phyloP scores from a whole-genome alignment of 2,329 filamentous ascomycete species.

The Rutstroemia sp. region DNA sequence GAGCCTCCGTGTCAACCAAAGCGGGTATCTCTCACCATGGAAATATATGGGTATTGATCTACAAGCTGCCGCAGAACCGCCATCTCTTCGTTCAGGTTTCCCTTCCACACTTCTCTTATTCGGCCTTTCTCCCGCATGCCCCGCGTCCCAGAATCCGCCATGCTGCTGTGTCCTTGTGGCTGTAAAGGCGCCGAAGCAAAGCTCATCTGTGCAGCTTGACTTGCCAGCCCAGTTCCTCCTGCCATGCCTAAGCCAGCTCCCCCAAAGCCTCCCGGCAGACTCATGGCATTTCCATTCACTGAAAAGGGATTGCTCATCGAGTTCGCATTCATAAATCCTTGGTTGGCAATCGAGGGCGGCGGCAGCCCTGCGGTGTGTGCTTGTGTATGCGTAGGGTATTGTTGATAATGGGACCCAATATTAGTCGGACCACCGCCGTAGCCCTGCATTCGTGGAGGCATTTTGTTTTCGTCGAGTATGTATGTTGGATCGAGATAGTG shows the following conservation, averaged over 20 bases:
- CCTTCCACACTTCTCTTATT: conserved; percentile 94
- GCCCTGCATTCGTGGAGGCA: conserved; percentile 31
- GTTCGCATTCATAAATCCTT: conserved; percentile 64
- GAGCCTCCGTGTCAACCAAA: conserved; percentile 6
- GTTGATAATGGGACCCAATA: conserved; percentile 35
- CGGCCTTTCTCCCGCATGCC: conserved; percentile 58
- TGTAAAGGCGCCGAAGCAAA: conserved; percentile 67
- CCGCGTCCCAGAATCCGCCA: conserved; percentile 44
- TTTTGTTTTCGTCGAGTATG: conserved; percentile 26
- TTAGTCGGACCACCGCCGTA: conserved; percentile 29
- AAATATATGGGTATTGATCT: conserved; percentile 90
- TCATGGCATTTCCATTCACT: conserved; percentile 43
- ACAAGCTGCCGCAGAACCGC: conserved; percentile 72
- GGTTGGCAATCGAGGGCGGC: conserved; percentile 55
- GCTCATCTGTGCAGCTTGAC: conserved; percentile 80
- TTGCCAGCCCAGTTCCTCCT: conserved; percentile 65
- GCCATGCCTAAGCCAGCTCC: conserved; percentile 45
- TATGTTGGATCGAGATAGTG: conserved; percentile 26
- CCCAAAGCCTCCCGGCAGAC: conserved; percentile 48
- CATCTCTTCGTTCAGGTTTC: conserved; percentile 90
- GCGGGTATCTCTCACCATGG: conserved; percentile 65
- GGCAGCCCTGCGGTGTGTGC: conserved; percentile 41
- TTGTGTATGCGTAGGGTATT: conserved; percentile 39
- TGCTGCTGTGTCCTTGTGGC: conserved; percentile 49
- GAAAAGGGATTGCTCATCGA: conserved; percentile 62